Evolutionary conservation across 148 eudicot species (phyloP), one percentile per base, ranked within the genome.

Genomic region (Polygonum aviculare): DNA sequence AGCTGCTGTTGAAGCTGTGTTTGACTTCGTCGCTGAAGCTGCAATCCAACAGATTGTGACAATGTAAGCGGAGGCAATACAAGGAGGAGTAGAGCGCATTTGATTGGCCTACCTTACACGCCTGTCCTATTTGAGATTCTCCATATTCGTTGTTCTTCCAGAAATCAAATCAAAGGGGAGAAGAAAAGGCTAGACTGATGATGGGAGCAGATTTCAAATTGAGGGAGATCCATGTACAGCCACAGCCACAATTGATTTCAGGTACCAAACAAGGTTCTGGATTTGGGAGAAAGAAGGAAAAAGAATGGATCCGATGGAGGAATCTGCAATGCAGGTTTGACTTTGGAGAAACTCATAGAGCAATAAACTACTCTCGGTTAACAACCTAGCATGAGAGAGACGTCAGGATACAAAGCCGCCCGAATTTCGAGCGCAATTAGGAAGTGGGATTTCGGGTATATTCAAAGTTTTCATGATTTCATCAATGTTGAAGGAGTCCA

Each of bases 101-200:
- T 54, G 16, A n/a, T 36, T 41, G 26, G 60, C 60, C 10, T 82
- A 82, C 85, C 85, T 82, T 8, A 82, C 85, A 67, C 79, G 80
- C 75, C 69, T 73, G 47, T 74, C 63, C 77, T 19, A 63, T 33
- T 67, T 79, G 54, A 41, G 49, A 5, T 44, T 77, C 80, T 69
- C 47, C 73, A 69, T 69, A 7, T 69, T 38, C 39, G 8, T 41
- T 69, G 19, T 16, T 41, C 44, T 19, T 38, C 39, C 16, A 15
- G 73, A 10, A 3, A 14, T 47, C 72, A 3, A 36, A 36, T n/a
- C 26, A 69, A 38, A 15, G 21, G 18, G 26, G 16, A 15, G 48
- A 36, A 26, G 73, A 69, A 15, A 15, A 67, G 4, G 45, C 8
- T 41, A 1, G 45, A 7, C 5, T 41, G 5, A 3, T 67, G 16